Conservation (phyloP, 805 yeast species). For the Wickerhamomyces silvicola region DNA sequence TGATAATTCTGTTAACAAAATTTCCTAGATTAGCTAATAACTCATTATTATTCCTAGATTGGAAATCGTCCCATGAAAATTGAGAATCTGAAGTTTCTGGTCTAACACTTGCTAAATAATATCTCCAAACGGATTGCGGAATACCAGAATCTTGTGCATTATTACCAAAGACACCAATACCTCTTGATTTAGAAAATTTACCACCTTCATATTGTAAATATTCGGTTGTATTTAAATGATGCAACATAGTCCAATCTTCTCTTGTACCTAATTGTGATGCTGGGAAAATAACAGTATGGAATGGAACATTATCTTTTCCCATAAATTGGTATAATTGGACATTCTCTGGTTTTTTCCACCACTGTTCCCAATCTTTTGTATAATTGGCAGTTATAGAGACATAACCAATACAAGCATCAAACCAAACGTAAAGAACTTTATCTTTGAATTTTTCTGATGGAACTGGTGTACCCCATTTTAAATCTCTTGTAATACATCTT, state of each 20-base stretch:
- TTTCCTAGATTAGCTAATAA: constrained; percentile 94
- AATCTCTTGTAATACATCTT: constrained; percentile 94
- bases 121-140: constrained; percentile 94
- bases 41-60: constrained; percentile 87
- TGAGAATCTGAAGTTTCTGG: constrained; percentile 96
- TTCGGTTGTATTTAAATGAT: constrained; percentile 91
- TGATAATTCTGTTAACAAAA: constrained; percentile 88
- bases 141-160: constrained; percentile 92
- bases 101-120: constrained; percentile 84
- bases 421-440: constrained; percentile 97
- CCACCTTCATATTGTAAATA: constrained; percentile 97
- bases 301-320: constrained; percentile 99
- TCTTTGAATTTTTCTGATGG: constrained; percentile 82
- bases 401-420: constrained; percentile 97
- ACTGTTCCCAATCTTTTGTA: constrained; percentile 68
- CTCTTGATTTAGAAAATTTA: constrained; percentile 96
- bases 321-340: constrained; percentile 91
- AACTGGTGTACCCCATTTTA: constrained; percentile 98
- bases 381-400: constrained; percentile 94
- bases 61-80: constrained; percentile 96
- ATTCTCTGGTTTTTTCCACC: constrained; percentile 95
- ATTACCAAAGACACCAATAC: constrained; percentile 97
- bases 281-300: constrained; percentile 98
- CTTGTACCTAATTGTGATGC: constrained; percentile 83
- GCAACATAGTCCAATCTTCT: constrained; percentile 84